A percentile compares a stretch with the other conserved stretches of the same genome.
These are phyloP conservation scores for Monosporascus cannonballus DNA, from an alignment of 2,329 filamentous ascomycete genomes.

Conservation along the genomic window DNA sequence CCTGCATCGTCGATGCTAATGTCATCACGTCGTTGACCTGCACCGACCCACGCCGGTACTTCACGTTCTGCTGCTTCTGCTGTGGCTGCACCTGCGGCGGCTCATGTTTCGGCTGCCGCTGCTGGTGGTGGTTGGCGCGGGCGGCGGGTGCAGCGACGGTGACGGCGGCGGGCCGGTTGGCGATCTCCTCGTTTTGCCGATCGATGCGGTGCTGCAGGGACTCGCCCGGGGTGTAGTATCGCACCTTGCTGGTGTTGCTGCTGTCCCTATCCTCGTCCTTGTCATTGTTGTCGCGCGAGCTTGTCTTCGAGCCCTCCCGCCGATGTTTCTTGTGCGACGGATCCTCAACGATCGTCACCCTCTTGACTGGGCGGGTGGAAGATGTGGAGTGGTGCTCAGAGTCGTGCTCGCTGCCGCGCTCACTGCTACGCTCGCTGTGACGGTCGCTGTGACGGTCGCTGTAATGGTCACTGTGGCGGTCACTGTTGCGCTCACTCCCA, in stretches of 20 bases:
- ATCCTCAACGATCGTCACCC: slow-evolving; percentile 32
- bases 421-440: background rate
- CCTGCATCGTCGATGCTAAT: background rate
- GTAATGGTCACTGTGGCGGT: background rate
- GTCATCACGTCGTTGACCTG: slow-evolving; percentile 19
- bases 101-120: background rate
- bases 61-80: background rate
- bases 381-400: slow-evolving; percentile 15
- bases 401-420: slow-evolving; percentile 8
- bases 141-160: slow-evolving; percentile 18
- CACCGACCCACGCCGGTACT: slow-evolving; percentile 25
- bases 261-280: slow-evolving; percentile 24
- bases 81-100: background rate
- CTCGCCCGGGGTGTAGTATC: background rate
- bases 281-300: slow-evolving; percentile 19
- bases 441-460: background rate
- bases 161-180: slow-evolving; percentile 26
- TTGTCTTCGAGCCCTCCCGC: slow-evolving; percentile 30
- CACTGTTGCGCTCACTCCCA: background rate
- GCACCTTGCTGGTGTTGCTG: slow-evolving; percentile 18
- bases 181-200: slow-evolving; percentile 36
- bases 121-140: slow-evolving; percentile 9
- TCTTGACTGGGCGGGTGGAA: slow-evolving; percentile 20
- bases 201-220: slow-evolving; percentile 29
- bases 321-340: slow-evolving; percentile 25